phyloP scores from a whole-genome alignment of 148 eudicot genomes.

The Salicornia ramosissima region DNA sequence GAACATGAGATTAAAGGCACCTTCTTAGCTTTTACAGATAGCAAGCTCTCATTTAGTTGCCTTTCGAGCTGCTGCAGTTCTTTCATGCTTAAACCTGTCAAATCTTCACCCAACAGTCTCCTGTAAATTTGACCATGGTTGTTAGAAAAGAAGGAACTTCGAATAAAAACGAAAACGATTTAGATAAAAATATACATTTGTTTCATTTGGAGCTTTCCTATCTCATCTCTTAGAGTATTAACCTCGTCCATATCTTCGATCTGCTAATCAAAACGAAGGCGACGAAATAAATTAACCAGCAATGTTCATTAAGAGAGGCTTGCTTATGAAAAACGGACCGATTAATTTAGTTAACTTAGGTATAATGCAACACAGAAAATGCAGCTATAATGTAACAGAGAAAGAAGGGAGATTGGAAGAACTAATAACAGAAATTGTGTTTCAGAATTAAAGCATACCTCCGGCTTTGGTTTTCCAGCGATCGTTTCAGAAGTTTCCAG shows the following conservation, averaged over 20 bases:
- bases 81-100: slow-evolving; percentile 43
- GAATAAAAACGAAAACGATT: neutral
- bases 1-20: slow-evolving; percentile 23
- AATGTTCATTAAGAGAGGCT: neutral
- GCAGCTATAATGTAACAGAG: no score
- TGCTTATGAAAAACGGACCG: neutral
- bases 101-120: slow-evolving; percentile 66
- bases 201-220: slow-evolving; percentile 38
- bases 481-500: slow-evolving; percentile 29
- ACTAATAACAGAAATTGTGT: neutral
- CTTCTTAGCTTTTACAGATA: slow-evolving; percentile 67
- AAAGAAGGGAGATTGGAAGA: neutral
- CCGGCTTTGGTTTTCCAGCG: slow-evolving; percentile 24
- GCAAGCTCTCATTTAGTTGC: slow-evolving; percentile 54
- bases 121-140: slow-evolving; percentile 31
- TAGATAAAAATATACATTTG: slow-evolving; percentile 41
- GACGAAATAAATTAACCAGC: neutral
- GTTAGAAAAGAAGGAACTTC: neutral
- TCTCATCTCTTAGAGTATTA: slow-evolving; percentile 47
- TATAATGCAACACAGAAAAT: neutral
- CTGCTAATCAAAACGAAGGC: slow-evolving; percentile 25
- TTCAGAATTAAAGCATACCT: slow-evolving; percentile 39
- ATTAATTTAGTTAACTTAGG: neutral
- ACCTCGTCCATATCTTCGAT: slow-evolving; percentile 35
- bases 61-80: slow-evolving; percentile 62